A percentile compares a stretch with the other conserved stretches of the same genome.
These are phyloP conservation scores for Globisporangium paddicum DNA, from an alignment of 352 stramenopile genomes.

Conservation along the genomic window DNA sequence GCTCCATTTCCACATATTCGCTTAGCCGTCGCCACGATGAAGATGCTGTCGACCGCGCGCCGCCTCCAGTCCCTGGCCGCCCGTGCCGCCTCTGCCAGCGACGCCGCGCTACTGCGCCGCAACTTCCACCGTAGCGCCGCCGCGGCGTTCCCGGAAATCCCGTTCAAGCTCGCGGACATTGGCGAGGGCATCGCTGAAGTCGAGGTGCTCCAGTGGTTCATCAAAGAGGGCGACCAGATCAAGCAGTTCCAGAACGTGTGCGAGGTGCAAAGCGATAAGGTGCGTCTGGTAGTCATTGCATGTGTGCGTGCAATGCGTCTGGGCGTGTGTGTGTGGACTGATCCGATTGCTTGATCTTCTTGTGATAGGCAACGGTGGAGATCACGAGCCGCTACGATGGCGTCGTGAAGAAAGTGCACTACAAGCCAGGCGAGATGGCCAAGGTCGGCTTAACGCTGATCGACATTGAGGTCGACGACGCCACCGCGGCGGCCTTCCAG, in stretches of 20 bases:
- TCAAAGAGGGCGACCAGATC: slow-evolving; percentile 88
- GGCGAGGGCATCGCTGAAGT: slow-evolving; percentile 98
- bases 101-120: neutral
- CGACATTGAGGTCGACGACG: slow-evolving; percentile 88
- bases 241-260: slow-evolving; percentile 98
- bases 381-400: slow-evolving; percentile 98
- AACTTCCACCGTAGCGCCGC: slow-evolving; percentile 44
- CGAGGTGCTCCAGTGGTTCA: slow-evolving; percentile 97
- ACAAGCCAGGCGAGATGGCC: slow-evolving; percentile 94
- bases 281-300: slow-evolving; percentile 4
- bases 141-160: slow-evolving; percentile 60
- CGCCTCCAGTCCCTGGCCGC: slow-evolving; percentile 8
- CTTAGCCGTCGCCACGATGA: neutral
- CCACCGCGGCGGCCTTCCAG: slow-evolving; percentile 46
- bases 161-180: slow-evolving; percentile 95
- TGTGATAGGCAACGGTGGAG: slow-evolving; percentile 89
- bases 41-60: slow-evolving; percentile 12
- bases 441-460: slow-evolving; percentile 93
- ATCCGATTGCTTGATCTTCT: neutral
- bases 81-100: neutral
- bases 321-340: neutral
- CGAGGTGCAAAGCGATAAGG: slow-evolving; percentile 97
- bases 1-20: slow-evolving; percentile 12
- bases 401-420: slow-evolving; percentile 90
- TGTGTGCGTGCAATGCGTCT: neutral